Evolutionary conservation across 257 asterid genomes (phyloP).

Genomic region (Petunia axillaris): DNA sequence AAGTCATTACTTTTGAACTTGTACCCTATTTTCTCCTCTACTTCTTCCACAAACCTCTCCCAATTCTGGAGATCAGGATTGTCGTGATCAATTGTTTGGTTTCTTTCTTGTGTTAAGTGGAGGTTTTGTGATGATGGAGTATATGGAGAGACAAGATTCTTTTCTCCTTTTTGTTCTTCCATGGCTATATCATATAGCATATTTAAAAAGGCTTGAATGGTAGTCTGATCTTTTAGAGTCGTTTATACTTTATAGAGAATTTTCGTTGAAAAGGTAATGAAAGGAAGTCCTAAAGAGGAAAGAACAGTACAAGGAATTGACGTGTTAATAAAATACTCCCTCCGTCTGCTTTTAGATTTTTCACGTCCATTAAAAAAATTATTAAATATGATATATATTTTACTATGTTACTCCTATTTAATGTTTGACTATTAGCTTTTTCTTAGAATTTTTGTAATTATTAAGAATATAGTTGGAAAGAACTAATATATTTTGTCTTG

Average conservation of each 20-base stretch:
- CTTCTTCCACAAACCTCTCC: slow-evolving; percentile 21
- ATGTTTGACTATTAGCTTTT: no score
- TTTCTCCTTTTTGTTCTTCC: not conserved
- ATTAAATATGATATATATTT: no score
- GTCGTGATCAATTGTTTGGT: not conserved
- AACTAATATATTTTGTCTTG: no score
- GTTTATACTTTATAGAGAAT: not conserved
- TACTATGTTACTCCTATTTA: no score
- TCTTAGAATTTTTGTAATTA: no score
- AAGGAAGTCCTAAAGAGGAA: not conserved
- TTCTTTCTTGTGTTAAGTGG: not conserved
- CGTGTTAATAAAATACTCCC: no score
- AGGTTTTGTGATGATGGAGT: not conserved
- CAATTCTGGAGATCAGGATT: not conserved
- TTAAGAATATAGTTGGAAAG: no score
- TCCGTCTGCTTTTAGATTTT: no score
- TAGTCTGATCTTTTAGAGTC: not conserved
- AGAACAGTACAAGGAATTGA: no score
- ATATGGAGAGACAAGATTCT: not conserved
- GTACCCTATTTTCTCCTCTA: slow-evolving; percentile 38
- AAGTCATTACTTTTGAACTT: slow-evolving; percentile 36
- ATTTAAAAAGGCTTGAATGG: not conserved
- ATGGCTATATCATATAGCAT: not conserved
- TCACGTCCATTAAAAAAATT: no score
- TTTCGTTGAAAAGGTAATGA: not conserved